Conservation (phyloP, 345 rosid genomes). For the Moricandia arvensis region DNA sequence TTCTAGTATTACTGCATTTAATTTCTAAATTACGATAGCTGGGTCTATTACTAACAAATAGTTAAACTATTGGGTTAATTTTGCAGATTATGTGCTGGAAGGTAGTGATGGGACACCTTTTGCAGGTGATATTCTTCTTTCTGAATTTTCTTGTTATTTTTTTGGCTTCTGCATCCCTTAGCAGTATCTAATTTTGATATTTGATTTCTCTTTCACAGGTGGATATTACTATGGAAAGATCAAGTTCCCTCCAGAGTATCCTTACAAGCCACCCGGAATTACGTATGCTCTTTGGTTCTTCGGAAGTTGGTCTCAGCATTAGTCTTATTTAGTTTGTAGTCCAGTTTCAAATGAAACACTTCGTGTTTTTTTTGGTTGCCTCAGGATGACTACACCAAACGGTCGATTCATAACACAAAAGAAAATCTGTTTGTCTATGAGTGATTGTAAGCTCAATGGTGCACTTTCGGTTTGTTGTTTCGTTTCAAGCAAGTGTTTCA, state of each 20-base stretch:
- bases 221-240: slow-evolving; percentile 84
- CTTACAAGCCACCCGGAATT: slow-evolving; percentile 98
- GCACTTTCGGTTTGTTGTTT: neutral
- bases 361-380: neutral
- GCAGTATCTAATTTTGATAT: neutral
- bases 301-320: slow-evolving; percentile 24
- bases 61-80: neutral
- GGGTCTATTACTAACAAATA: neutral
- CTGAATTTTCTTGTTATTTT: neutral
- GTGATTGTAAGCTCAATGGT: slow-evolving; percentile 74
- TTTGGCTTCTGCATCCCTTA: slow-evolving; percentile 6
- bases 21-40: neutral
- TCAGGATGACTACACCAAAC: slow-evolving; percentile 81
- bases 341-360: neutral
- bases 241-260: slow-evolving; percentile 96
- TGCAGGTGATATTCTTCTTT: neutral
- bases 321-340: too few species aligned
- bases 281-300: slow-evolving; percentile 49
- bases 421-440: slow-evolving; percentile 98
- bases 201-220: slow-evolving; percentile 41
- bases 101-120: too few species aligned
- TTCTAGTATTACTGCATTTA: neutral
- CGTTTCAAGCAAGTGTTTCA: neutral
- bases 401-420: slow-evolving; percentile 95
- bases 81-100: neutral